Conservation (phyloP, 2,329 filamentous ascomycete genomes). For the Monosporascus sp. region DNA sequence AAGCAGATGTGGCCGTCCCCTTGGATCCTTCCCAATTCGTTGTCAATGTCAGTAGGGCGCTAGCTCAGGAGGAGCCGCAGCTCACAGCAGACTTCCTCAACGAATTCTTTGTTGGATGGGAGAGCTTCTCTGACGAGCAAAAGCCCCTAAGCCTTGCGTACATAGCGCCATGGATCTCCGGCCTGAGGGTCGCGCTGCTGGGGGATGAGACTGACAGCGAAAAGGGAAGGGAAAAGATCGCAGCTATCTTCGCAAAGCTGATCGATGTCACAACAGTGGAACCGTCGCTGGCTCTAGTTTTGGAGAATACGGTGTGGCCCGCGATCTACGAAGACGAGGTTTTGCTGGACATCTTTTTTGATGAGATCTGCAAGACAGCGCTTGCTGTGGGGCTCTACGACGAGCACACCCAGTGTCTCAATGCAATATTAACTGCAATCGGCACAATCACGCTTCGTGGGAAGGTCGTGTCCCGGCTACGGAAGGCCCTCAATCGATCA, state of each 20-base stretch:
- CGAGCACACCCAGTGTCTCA: slow-evolving; percentile 54
- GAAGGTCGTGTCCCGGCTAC: slow-evolving; percentile 59
- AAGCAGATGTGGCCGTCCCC: slow-evolving; percentile 56
- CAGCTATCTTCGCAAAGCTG: slow-evolving; percentile 58
- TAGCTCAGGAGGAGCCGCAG: slow-evolving; percentile 60
- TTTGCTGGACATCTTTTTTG: slow-evolving; percentile 60
- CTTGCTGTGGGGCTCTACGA: slow-evolving; percentile 52
- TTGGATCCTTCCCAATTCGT: slow-evolving; percentile 60
- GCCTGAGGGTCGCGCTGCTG: slow-evolving; percentile 55
- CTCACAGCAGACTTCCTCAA: slow-evolving; percentile 65
- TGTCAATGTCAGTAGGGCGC: slow-evolving; percentile 58
- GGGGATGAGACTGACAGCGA: slow-evolving; percentile 57
- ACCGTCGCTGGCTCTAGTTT: slow-evolving; percentile 50
- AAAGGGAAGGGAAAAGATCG: slow-evolving; percentile 61
- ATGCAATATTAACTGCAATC: slow-evolving; percentile 58
- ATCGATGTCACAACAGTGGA: slow-evolving; percentile 61
- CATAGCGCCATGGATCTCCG: slow-evolving; percentile 64
- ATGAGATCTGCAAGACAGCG: slow-evolving; percentile 61
- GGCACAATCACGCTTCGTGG: slow-evolving; percentile 61
- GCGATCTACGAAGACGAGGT: slow-evolving; percentile 59
- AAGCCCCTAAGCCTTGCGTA: slow-evolving; percentile 63
- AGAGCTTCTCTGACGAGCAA: slow-evolving; percentile 63
- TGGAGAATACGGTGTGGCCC: slow-evolving; percentile 65
- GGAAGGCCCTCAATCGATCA: slow-evolving; percentile 62
- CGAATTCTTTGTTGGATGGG: slow-evolving; percentile 71